Conservation (phyloP, 345 rosid species). For the Citrus cavaleriei region DNA sequence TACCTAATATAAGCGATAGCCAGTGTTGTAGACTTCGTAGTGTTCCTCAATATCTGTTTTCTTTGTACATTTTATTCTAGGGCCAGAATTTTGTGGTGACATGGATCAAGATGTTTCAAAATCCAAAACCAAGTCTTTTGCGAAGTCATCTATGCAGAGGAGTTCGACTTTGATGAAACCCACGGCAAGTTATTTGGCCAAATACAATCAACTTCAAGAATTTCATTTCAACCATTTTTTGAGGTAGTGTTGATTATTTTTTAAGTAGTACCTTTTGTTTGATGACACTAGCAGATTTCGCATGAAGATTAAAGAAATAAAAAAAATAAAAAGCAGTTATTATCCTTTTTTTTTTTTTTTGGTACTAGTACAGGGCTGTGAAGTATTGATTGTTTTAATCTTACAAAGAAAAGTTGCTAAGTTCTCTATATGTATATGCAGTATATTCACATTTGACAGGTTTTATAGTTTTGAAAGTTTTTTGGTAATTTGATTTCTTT, state of each 20-base stretch:
- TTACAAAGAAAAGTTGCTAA: background rate
- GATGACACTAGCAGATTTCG: background rate
- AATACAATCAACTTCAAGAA: constrained; percentile 45
- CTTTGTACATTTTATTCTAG: constrained; percentile 5
- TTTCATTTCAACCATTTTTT: constrained; percentile 34
- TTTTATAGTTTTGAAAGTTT: background rate
- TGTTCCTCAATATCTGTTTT: background rate
- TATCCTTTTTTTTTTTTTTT: background rate
- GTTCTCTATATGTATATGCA: background rate
- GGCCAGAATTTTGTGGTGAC: constrained; percentile 21
- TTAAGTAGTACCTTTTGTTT: constrained; percentile 1
- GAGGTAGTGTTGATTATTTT: constrained; percentile 32
- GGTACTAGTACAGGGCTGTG: background rate
- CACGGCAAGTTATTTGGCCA: constrained; percentile 83
- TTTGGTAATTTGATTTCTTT: background rate
- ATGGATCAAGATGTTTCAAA: constrained; percentile 14
- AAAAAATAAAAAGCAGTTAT: background rate
- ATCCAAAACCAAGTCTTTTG: constrained; percentile 14
- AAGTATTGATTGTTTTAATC: background rate
- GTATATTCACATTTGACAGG: too few relatives aligned
- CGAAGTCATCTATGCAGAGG: constrained; percentile 30
- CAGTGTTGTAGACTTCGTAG: background rate
- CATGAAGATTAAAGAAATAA: background rate
- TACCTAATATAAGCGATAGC: background rate
- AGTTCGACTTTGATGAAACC: constrained; percentile 74